Conservation (phyloP, 2,329 filamentous ascomycete species). For the Magnaporthiopsis incrustans region DNA sequence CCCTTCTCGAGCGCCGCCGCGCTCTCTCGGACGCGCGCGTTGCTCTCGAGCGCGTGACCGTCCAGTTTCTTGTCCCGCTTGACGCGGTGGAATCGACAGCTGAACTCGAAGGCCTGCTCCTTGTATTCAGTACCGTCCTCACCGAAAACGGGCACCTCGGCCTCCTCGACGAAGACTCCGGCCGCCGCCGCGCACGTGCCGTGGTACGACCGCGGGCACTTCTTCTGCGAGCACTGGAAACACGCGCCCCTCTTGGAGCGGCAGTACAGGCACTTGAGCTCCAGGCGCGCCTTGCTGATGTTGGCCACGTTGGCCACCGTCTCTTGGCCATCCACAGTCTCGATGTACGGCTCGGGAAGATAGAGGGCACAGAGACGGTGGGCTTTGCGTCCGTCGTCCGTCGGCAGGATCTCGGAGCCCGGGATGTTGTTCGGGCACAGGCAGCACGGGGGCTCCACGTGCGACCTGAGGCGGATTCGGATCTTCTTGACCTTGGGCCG, state of each 20-base stretch:
- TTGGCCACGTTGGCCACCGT: conserved; percentile 69
- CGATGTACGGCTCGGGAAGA: conserved; percentile 85
- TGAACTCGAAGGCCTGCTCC: conserved; percentile 85
- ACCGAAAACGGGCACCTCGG: conserved; percentile 77
- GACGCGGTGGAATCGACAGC: conserved; percentile 86
- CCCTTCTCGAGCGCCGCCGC: conserved; percentile 62
- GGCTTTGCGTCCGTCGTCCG: conserved; percentile 78
- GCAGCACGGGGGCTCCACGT: conserved; percentile 72
- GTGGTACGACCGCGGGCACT: conserved; percentile 89
- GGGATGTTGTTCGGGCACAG: conserved; percentile 87
- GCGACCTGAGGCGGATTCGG: conserved; percentile 62
- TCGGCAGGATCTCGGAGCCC: conserved; percentile 73
- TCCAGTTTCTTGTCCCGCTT: conserved; percentile 75
- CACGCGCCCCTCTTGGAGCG: conserved; percentile 91
- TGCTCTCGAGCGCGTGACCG: conserved; percentile 60
- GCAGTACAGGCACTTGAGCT: conserved; percentile 91
- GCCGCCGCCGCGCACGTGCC: conserved; percentile 89
- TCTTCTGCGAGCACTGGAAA: conserved; percentile 93
- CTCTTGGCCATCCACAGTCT: conserved; percentile 61
- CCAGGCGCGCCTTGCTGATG: conserved; percentile 79
- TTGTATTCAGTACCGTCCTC: conserved; percentile 91
- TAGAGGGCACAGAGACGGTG: conserved; percentile 87
- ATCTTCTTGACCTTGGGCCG: conserved; percentile 64
- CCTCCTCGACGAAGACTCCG: conserved; percentile 84
- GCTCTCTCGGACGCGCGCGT: conserved; percentile 58